Conservation (phyloP, 2,329 filamentous ascomycete species). For the Cordyceps tenuipes region DNA sequence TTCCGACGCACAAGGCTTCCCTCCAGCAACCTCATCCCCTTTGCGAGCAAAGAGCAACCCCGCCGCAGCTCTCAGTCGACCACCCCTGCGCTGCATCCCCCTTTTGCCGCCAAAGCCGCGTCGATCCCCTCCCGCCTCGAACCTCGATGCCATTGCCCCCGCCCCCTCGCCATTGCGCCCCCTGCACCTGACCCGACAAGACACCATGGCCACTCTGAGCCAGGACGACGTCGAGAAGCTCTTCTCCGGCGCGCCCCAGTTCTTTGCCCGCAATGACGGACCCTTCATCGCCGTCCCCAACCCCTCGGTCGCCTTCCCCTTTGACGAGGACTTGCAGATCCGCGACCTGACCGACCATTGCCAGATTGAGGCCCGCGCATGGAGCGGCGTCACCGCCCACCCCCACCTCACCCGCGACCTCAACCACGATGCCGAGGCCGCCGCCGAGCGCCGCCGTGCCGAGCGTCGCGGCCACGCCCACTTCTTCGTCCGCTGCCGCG, state of each 20-base stretch:
- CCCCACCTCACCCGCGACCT: constrained; percentile 49
- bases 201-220: constrained; percentile 45
- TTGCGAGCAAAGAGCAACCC: not conserved
- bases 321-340: constrained; percentile 53
- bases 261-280: constrained; percentile 53
- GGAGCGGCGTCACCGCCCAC: constrained; percentile 54
- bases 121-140: not conserved
- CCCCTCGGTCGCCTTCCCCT: constrained; percentile 59
- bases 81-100: not conserved
- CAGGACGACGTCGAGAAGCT: constrained; percentile 57
- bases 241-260: constrained; percentile 70
- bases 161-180: not conserved
- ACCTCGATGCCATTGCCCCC: not conserved
- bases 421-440: constrained; percentile 28
- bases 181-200: not conserved
- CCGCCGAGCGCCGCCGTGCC: constrained; percentile 31
- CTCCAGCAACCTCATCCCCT: not conserved
- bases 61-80: not conserved
- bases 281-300: constrained; percentile 52
- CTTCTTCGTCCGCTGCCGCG: constrained; percentile 50
- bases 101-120: not conserved
- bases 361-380: constrained; percentile 55
- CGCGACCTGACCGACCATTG: constrained; percentile 57
- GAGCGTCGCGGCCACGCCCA: constrained; percentile 42
- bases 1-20: not conserved